Base-by-base conservation (phyloP, 306 rosid species). In the Acacia confusa region DNA sequence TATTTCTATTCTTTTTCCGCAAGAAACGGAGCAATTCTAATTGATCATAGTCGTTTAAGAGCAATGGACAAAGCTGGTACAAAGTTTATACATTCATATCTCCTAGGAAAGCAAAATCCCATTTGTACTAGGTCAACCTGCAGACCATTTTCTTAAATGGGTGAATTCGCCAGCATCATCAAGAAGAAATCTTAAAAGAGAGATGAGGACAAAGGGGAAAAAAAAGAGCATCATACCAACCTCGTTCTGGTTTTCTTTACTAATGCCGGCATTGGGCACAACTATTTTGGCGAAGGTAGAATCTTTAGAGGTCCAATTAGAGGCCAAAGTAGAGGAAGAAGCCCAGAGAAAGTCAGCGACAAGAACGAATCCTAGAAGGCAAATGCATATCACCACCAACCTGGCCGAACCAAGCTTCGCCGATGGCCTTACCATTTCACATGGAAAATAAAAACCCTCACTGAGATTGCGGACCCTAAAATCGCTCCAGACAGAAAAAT, bases 301-400 rank as follows among this genome's bases (percentile, higher is more conserved):
- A 20, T 70, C 76, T 32, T 78, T 81, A 69, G 91, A 74, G 66
- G 78, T 48, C 87, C 85, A 88, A 69, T 64, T 40, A 69, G 93
- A 64, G 28, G 86, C 69, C 52, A 78, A 71, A 64, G 80, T 80
- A 0, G 89, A 74, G 4, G 97, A 89, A 16, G 94, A 92, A 70
- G 97, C 97, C 95, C 95, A 92, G 40, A 95, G 88, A 57, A 92
- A 86, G 44, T 95, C 91, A 38, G 92, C 95, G 6, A 95, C 41
- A 32, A 92, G 91, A 77, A 90, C 97, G 34, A 95, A 79, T 2
- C 92, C 97, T 36, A 95, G 22, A 40, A 95, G 95, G 13, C 84
- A 84, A 9, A 88, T 80, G 82, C 91, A 95, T 13, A 88, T 84
- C 30, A 91, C 74, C 3, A 88, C 89, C 43, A 95, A 66, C 73